phyloP scores from a whole-genome alignment of 2,329 filamentous ascomycete genomes.

The Botryotinia narcissicola region DNA sequence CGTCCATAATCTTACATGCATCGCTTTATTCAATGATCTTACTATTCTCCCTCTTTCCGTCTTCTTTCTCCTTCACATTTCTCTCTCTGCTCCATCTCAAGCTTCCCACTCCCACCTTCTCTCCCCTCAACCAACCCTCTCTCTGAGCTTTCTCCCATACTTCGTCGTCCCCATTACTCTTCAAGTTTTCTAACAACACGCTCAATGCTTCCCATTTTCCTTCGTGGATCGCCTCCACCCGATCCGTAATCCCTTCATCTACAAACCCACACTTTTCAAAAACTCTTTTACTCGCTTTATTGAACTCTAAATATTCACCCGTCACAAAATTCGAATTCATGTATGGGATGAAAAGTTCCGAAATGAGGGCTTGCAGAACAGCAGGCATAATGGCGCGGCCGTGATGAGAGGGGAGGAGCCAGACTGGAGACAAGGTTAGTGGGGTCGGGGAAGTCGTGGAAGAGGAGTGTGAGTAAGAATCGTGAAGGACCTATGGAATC shows the following conservation, averaged over 20 bases:
- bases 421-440: constrained; percentile 13
- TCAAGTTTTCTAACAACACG: neutral
- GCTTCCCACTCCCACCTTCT: neutral
- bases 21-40: neutral
- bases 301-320: constrained; percentile 16
- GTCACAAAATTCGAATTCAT: constrained; percentile 17
- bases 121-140: neutral
- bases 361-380: constrained; percentile 12
- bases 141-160: neutral
- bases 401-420: constrained; percentile 17
- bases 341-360: constrained; percentile 21
- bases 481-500: neutral
- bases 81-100: neutral
- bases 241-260: neutral
- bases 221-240: neutral
- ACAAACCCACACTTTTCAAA: constrained; percentile 25
- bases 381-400: constrained; percentile 20
- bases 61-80: neutral
- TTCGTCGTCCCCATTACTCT: neutral
- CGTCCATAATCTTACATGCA: neutral
- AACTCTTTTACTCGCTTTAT: constrained; percentile 19
- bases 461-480: neutral
- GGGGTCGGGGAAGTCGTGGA: neutral
- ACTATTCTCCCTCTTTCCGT: neutral
- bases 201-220: neutral